phyloP scores from a whole-genome alignment of 129 eudicot genomes.

The Ambrosia artemisiifolia region DNA sequence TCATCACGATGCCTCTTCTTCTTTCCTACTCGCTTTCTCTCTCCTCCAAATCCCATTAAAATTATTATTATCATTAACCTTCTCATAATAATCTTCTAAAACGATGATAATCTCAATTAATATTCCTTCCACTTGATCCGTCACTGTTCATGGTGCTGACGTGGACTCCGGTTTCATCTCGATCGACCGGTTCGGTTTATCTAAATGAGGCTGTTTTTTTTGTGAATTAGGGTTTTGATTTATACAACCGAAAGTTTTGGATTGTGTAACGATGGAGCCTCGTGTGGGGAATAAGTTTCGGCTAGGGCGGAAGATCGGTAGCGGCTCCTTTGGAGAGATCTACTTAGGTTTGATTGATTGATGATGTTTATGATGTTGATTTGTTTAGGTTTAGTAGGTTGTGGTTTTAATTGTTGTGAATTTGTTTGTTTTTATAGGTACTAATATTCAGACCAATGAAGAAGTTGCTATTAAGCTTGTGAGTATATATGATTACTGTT shows the following conservation, averaged over 20 bases:
- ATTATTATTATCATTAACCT: slow-evolving; percentile 17
- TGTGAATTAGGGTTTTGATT: slow-evolving; percentile 32
- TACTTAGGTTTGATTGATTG: slow-evolving; percentile 56
- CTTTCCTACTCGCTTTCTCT: slow-evolving; percentile 18
- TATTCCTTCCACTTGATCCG: slow-evolving; percentile 7
- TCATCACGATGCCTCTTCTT: slow-evolving; percentile 29
- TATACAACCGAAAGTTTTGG: neutral
- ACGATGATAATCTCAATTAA: slow-evolving; percentile 13
- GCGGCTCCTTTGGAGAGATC: slow-evolving; percentile 99
- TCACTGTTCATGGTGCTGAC: slow-evolving; percentile 25
- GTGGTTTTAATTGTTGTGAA: slow-evolving; percentile 6
- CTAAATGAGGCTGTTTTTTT: slow-evolving; percentile 13
- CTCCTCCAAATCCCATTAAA: slow-evolving; percentile 21
- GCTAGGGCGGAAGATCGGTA: slow-evolving; percentile 88
- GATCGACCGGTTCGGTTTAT: slow-evolving; percentile 22
- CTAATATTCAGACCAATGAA: slow-evolving; percentile 93
- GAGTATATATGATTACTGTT: slow-evolving; percentile 33
- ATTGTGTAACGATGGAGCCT: slow-evolving; percentile 66
- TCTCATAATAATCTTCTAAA: neutral
- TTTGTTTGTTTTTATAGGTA: slow-evolving; percentile 45
- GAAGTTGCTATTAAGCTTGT: slow-evolving; percentile 98
- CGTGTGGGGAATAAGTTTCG: slow-evolving; percentile 94
- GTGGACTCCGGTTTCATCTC: slow-evolving; percentile 21
- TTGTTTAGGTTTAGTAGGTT: neutral
- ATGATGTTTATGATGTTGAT: slow-evolving; percentile 4